Evolutionary conservation across 441 rosid genomes (phyloP), one percentile per base, ranked within the genome.

Genomic region (Melastoma candidum): DNA sequence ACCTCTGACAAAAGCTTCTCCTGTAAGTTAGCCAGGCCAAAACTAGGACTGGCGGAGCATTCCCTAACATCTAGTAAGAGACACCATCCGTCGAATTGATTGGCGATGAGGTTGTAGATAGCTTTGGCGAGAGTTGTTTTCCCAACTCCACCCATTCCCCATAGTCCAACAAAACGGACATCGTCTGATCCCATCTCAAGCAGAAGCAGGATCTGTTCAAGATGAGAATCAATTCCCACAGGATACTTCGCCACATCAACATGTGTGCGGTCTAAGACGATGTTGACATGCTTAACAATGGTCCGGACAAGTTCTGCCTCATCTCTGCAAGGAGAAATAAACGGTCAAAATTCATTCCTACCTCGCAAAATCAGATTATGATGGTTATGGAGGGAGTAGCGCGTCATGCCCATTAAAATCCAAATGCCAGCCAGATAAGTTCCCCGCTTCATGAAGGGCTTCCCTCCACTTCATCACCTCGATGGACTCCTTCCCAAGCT

Each of bases 381-480:
- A 17, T 17, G 22, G 22, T 17, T 17, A 17, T 17, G 22, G 22
- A 17, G 22, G 22, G 22, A 17, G 22, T 17, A 17, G 22, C 22
- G 22, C 22, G n/a, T 11, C 13, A 17, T 52, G 36, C 44, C 56
- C 14, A 11, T 29, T 2, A 3, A 44, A 6, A 36, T 52, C 44
- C 50, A 52, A 3, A 44, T 36, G 26, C 36, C 56, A 60, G 3
- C 56, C 54, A 9, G 64, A 22, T 26, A 52, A 44, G 12, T 27
- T 53, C 64, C 49, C 56, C 22, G 58, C 57, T 8, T 61, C 52
- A 17, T 0, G 11, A 11, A 61, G 11, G 12, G 58, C 58, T 0
- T 24, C 14, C 6, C 7, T 53, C 65, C 58, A 53, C 7, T 7
- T 24, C 7, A 46, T 13, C 45, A 6, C 47, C 12, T 50, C 22